Evolutionary conservation across 805 yeast genomes (phyloP), one percentile per base, ranked within the genome.

Genomic region (Tetrapisispora nanseiensis): DNA sequence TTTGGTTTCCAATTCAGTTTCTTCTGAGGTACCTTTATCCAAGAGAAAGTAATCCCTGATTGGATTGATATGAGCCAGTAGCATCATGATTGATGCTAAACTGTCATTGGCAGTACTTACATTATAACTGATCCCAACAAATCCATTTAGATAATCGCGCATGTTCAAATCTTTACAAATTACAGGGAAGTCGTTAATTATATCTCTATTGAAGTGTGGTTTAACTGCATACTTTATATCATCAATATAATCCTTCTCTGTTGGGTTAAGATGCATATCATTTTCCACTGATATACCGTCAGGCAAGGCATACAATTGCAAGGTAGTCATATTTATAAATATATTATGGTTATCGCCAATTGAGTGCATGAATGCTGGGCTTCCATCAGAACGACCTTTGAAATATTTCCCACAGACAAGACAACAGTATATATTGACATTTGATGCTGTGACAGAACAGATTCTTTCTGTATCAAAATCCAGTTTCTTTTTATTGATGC

Each of bases 381-480:
- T 75, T n/a, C 72, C 57, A 43, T 61, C 65, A 1, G 77, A 72
- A 20, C 86, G 67, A 1, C 95, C 95, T 50, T 78, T 80, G 41
- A 76, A 71, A 59, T 76, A 85, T 51, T 74, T 78, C 27, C 89
- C 90, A 61, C 95, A 85, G 0, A 70, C 71, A 18, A 85, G 61
- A 54, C 95, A 85, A 26, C 84, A 77, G 52, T 83, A 82, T 1
- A 84, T 72, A 51, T 82, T 80, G 18, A 71, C 63, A 30, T 67
- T 71, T 1, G 85, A 69, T 19, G 83, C 63, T 0, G 86, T 72
- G 0, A 80, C 73, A 33, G 76, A 69, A 58, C 95, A 85, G 1
- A 74, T 59, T 52, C 77, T 78, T 34, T 80, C 86, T 40, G 73
- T 70, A 55, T 83, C 94, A 56, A 85, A 84, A 54, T 85, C 86